Evolutionary conservation across 1,284 basidiomycete species (phyloP), one percentile per base, ranked within the genome.

Genomic region (Vanrija humicola): DNA sequence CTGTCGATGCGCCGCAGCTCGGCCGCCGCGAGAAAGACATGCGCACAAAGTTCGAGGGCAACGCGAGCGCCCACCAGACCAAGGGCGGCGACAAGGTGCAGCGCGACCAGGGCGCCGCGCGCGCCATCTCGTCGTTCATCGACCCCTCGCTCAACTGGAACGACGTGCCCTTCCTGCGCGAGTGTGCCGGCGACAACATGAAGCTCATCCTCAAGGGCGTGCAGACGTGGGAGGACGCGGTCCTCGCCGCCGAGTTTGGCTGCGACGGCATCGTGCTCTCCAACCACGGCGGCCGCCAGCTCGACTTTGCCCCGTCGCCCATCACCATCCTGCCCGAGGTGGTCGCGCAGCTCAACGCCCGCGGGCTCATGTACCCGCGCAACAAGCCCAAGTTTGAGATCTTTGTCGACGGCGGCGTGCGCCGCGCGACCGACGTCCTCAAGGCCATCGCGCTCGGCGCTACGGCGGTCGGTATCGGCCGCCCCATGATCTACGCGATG

Each of bases 111-210:
- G 93, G 93, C 46, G 94, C 91, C 5, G 93, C 94, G 1, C 81
- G 92, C 56, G 93, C 94, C n/a, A 97, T 98, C 66, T 73, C 93
- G 83, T 89, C 88, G 5, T 97, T 97, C 78, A 97, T 98, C 65
- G 94, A 98, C 74, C 90, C 94, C 0, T 82, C 84, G 6, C 78
- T 97, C 53, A 83, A 82, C 59, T 97, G 94, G 94, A 82, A 82
- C 39, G 93, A 98, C 70, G 78, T 97, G 38, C 77, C 82, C 6
- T 95, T 91, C 84, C 90, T 98, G 77, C 86, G 86, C 75, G 84
- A 82, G 62, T 91, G 95, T 60, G 95, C 94, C 0, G 87, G 85
- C 65, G 66, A 62, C 19, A 14, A 5, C 12, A 91, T 96, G 89
- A 91, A 93, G 15, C 79, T 98, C 55, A 84, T 96, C 57, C 79